phyloP scores from a whole-genome alignment of 352 stramenopile species.

The Phytophthora kernoviae region DNA sequence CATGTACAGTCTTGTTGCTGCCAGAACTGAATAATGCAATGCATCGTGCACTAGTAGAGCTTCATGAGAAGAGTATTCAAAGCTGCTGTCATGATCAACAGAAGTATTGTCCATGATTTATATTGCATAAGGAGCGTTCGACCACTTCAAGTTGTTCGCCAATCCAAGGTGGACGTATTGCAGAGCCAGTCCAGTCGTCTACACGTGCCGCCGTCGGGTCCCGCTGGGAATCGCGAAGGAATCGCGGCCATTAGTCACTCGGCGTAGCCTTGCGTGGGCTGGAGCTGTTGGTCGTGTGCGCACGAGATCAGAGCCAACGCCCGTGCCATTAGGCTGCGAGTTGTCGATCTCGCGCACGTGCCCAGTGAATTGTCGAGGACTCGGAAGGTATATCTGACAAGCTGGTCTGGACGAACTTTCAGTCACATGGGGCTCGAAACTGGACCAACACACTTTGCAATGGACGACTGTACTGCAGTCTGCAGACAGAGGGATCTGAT shows the following conservation, averaged over 20 bases:
- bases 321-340: background rate
- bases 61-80: too few relatives aligned
- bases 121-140: too few relatives aligned
- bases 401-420: conserved; percentile 4
- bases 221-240: background rate
- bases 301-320: background rate
- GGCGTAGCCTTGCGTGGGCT: background rate
- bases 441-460: background rate
- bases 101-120: too few relatives aligned
- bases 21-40: too few relatives aligned
- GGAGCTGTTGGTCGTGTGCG: background rate
- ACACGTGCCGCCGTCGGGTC: conserved; percentile 2
- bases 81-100: too few relatives aligned
- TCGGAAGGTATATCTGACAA: background rate
- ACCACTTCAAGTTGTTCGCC: background rate
- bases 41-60: too few relatives aligned
- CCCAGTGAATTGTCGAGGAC: background rate
- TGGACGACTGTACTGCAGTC: background rate
- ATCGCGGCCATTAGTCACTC: conserved; percentile 1
- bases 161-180: background rate
- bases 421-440: background rate
- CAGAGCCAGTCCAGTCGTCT: background rate
- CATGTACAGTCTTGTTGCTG: too few relatives aligned
- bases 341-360: conserved; percentile 3
- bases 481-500: background rate